Base-by-base conservation (phyloP, 2,329 filamentous ascomycete genomes). In the Madurella mycetomatis region DNA sequence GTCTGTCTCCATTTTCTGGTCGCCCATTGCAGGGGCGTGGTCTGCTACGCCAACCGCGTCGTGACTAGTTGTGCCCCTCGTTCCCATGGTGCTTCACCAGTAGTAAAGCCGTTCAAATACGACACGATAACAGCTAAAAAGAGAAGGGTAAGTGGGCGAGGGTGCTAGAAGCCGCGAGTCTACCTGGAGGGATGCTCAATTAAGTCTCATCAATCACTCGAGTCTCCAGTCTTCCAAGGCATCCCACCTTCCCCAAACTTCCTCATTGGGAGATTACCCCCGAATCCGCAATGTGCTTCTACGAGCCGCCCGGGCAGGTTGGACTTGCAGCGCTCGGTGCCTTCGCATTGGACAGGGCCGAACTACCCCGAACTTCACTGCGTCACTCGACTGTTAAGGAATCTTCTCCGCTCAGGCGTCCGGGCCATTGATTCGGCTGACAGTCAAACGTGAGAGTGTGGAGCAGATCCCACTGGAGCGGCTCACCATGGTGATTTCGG, bases 341-440 rank as follows among this genome's bases (percentile, higher is more conserved):
- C 16, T 11, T 25, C 45, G 39, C 40, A 11, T 31, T 31, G 25
- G 45, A 39, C 7, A 5, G 39, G 43, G 25, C 43, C 16, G 34
- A 47, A 9, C 40, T 53, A 48, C 44, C 50, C 50, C 50, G 50
- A 53, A 30, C 45, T 41, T 43, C 44, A 53, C 50, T 45, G 50
- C 45, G 17, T 43, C 12, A 3, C 16, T 45, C 4, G 16, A 46
- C 49, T 17, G 18, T 51, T 51, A 19, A 41, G 49, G 42, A 41
- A 46, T n/a, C 42, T n/a, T 17, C 48, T 51, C 49, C 49, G 49
- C 49, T 51, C 49, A 16, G 9, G 7, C 11, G 16, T 32, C 12
- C 30, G 11, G 34, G 11, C 32, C 18, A 16, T 46, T 40, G 37
- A 47, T 8, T 11, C 19, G 12, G 8, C 34, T 25, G 49, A 12